Conservation (phyloP, 2,329 filamentous ascomycete genomes). For the Sclerotinia sclerotiorum region DNA sequence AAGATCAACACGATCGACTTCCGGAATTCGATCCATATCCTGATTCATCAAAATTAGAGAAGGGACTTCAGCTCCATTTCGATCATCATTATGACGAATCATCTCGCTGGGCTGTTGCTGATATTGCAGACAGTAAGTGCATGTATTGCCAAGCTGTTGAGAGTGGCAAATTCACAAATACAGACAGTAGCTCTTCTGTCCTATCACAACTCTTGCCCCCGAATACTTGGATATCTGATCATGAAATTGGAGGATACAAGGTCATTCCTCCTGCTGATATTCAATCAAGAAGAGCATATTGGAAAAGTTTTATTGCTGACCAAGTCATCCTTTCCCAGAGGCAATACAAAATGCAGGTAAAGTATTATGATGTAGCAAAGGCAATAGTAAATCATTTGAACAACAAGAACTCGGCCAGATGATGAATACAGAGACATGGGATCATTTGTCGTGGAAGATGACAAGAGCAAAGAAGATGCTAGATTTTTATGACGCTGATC, state of each 20-base stretch:
- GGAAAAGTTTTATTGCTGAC: neutral
- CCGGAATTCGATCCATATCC: neutral
- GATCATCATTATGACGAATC: too few species aligned
- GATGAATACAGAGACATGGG: too few species aligned
- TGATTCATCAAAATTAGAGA: too few species aligned
- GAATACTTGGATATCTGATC: neutral
- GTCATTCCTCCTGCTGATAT: neutral
- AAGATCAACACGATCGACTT: too few species aligned
- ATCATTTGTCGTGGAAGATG: too few species aligned
- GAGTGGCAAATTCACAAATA: too few species aligned
- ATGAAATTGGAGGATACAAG: neutral
- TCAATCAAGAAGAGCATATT: neutral
- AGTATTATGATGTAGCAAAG: too few species aligned
- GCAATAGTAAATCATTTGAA: neutral
- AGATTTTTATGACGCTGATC: too few species aligned
- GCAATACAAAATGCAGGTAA: neutral
- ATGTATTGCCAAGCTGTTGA: neutral
- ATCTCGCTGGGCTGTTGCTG: neutral
- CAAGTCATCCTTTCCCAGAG: neutral
- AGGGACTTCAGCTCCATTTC: too few species aligned
- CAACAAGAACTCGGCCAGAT: accelerated
- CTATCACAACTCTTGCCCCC: neutral
- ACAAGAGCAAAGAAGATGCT: too few species aligned
- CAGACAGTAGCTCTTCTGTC: too few species aligned
- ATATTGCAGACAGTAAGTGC: neutral